phyloP scores from a whole-genome alignment of 148 eudicot species.

The Dysphania ambrosioides region DNA sequence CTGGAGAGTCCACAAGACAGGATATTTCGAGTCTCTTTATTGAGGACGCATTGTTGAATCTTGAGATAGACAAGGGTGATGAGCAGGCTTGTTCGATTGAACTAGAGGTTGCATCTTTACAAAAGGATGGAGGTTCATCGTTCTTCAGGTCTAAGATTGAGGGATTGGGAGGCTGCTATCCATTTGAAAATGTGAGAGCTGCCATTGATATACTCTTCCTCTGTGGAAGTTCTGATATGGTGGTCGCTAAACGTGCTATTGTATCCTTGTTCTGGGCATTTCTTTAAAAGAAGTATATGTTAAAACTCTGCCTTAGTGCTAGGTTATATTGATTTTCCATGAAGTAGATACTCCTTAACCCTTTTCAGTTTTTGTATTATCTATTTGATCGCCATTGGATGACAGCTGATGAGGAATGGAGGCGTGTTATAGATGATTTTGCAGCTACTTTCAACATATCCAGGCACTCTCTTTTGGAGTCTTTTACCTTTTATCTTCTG shows the following conservation, averaged over 20 bases:
- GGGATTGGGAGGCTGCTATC: constrained; percentile 74
- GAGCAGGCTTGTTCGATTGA: constrained; percentile 41
- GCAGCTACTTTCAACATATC: constrained; percentile 75
- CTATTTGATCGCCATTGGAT: constrained; percentile 92
- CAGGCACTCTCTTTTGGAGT: constrained; percentile 79
- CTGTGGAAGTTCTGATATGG: constrained; percentile 80
- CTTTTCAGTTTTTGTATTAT: constrained; percentile 68
- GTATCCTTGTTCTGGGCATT: constrained; percentile 58
- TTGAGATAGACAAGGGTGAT: constrained; percentile 60
- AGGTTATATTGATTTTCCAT: constrained; percentile 1
- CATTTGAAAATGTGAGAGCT: constrained; percentile 77
- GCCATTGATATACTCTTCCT: constrained; percentile 82
- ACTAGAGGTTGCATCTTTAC: constrained; percentile 58
- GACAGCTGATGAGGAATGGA: constrained; percentile 66
- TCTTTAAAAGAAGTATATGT: no score
- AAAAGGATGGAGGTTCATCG: constrained; percentile 58
- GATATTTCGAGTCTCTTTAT: constrained; percentile 62
- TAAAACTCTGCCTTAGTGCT: not conserved
- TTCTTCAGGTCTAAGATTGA: constrained; percentile 55
- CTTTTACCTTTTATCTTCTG: constrained; percentile 79
- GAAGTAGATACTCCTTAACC: constrained; percentile 36
- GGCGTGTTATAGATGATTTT: constrained; percentile 74
- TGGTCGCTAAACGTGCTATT: constrained; percentile 86
- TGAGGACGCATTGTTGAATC: constrained; percentile 89
- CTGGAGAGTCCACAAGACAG: constrained; percentile 34